These are phyloP conservation scores for Pythium pyrilobum DNA, from an alignment of 352 stramenopile genomes.

Conservation along the genomic window DNA sequence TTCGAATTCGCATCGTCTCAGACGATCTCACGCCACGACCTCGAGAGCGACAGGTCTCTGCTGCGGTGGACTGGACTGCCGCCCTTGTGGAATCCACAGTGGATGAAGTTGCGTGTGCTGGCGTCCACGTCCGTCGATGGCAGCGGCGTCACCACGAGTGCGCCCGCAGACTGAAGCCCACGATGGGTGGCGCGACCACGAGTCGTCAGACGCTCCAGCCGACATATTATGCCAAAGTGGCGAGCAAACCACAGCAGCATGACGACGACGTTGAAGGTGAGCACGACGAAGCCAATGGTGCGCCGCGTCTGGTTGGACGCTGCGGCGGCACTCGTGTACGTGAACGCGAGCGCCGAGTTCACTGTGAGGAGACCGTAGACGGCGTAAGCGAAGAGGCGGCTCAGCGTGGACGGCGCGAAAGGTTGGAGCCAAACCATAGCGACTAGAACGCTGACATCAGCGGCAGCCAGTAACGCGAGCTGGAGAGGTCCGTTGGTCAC, in stretches of 20 bases:
- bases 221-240: slow-evolving; percentile 1
- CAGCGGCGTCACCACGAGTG: too few species aligned
- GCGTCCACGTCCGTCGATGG: too few species aligned
- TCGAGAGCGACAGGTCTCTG: too few species aligned
- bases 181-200: too few species aligned
- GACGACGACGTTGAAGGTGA: slow-evolving; percentile 3
- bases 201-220: neutral
- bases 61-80: too few species aligned
- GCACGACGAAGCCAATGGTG: neutral
- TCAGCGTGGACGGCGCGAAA: neutral
- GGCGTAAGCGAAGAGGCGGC: neutral
- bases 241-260: slow-evolving; percentile 10
- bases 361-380: neutral
- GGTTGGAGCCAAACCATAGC: neutral
- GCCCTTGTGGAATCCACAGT: too few species aligned
- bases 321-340: neutral
- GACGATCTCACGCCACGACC: too few species aligned
- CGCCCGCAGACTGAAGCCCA: too few species aligned
- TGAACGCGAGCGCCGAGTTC: slow-evolving; percentile 9
- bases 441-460: neutral
- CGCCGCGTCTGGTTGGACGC: neutral
- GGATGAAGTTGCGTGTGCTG: too few species aligned
- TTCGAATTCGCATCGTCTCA: too few species aligned
- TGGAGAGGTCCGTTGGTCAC: neutral
- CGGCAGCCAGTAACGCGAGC: neutral